Base-by-base conservation (phyloP, 306 rosid genomes). In the Astragalus glycyphyllos region DNA sequence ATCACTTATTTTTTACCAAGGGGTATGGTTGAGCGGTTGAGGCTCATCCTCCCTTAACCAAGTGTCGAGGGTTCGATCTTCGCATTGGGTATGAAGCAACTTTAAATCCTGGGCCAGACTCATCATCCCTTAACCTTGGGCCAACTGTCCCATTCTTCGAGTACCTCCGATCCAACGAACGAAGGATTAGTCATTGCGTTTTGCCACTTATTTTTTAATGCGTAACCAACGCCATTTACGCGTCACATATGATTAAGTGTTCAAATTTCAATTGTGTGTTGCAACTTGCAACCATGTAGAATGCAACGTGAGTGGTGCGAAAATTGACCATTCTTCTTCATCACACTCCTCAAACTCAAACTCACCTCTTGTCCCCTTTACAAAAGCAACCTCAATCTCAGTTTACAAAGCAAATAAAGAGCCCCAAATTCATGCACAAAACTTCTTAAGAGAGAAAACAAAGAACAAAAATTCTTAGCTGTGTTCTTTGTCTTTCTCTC, bases 291-390 rank as follows among this genome's bases (percentile, higher is more conserved):
- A 10, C 3, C 17, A 46, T 35, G 42, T n/a, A 8, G 1, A 45
- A 41, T 55, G 65, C 35, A 62, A 15, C 11, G 37, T 37, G 17
- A 40, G 45, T 46, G 42, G 57, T 16, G 71, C 23, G 10, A 50
- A 79, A 65, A 64, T 79, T 49, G 75, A 79, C 65, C 51, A 15
- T n/a, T 68, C 37, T 61, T 34, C 63, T 31, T 53, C 17, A 38
- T 56, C 59, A 62, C 53, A 40, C 69, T 63, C 15, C 46, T 15
- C 63, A 51, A 65, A 65, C 51, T 17, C 46, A 49, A 72, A 32
- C 71, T 66, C 65, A 20, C 4, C 10, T 12, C 8, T 8, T 7
- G 45, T 63, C 58, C 8, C 35, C n/a, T n/a, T 35, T 60, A 72
- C 38, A 67, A 40, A 63, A 64, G 54, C 70, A 55, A 42, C 4